Base-by-base conservation (phyloP, 768 basidiomycete genomes). In the Boletus fagicola region DNA sequence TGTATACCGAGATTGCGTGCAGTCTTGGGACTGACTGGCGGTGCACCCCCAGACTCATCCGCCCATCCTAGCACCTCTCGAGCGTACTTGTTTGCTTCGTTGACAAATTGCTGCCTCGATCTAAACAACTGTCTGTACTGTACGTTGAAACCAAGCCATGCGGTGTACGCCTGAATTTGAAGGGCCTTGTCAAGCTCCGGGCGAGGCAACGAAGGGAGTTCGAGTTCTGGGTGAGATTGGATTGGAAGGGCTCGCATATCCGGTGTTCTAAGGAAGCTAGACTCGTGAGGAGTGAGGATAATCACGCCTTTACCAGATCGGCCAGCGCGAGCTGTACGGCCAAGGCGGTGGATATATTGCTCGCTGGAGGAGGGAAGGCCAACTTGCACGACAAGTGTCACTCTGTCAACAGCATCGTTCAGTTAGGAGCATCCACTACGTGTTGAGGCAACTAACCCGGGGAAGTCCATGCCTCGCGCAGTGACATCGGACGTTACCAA, bases 301-400 rank as follows among this genome's bases (percentile, higher is more conserved):
- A 88, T 62, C 51, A 84, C 75, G 3, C 86, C 85, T 39, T 76
- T 77, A 0, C 89, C 87, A 6, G 79, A 74, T 46, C 82, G 75
- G 6, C 88, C 89, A 0, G 89, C 89, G 44, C 89, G 83, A 12
- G 88, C 89, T 18, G 88, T 91, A 47, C 88, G 82, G 15, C 89
- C 89, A 8, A 91, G 84, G 22, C 89, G 82, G 64, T 90, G 89
- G 54, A 91, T 84, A 71, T 91, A 90, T 67, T 90, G 88, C 64
- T 90, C 89, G 26, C 83, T 78, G 54, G 84, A 80, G 0, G 83
- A 79, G 13, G 89, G 88, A 60, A 89, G 78, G 57, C 85, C 85
- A 54, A 84, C 68, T 65, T 88, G 86, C 8, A 86, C 63, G 45
- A 88, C 80, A 1, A 80, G 75, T 0, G 85, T 83, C 8, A 88